These are phyloP conservation scores for Voacanga thouarsii DNA, from an alignment of 257 asterid genomes.

Conservation along the genomic window DNA sequence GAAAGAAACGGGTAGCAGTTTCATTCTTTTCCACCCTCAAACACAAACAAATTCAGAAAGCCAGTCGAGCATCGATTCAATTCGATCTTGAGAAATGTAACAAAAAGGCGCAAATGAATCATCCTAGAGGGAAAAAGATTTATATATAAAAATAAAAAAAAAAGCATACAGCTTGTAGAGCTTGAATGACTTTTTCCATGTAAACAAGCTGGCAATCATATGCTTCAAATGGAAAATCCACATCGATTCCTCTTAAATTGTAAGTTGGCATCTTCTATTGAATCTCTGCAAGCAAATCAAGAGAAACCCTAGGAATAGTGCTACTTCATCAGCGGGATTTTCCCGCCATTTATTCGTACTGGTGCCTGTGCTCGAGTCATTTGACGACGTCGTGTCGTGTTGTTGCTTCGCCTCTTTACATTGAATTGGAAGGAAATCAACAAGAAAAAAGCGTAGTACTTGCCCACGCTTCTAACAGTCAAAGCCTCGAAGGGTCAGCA, in stretches of 20 bases:
- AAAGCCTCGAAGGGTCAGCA: too few species aligned
- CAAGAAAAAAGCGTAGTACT: too few species aligned
- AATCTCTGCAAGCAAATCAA: background rate
- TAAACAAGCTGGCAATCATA: slow-evolving; percentile 91
- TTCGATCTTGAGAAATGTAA: background rate
- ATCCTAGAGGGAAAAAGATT: background rate
- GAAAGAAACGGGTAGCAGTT: background rate
- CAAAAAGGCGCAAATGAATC: background rate
- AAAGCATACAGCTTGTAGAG: slow-evolving; percentile 68
- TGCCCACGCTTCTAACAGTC: too few species aligned
- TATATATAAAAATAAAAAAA: background rate
- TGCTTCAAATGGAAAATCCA: slow-evolving; percentile 95
- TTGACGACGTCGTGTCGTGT: background rate
- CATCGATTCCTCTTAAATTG: slow-evolving; percentile 78
- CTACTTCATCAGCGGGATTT: slow-evolving; percentile 2
- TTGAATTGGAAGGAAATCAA: too few species aligned
- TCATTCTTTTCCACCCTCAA: background rate
- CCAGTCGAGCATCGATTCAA: background rate
- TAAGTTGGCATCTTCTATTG: slow-evolving; percentile 65
- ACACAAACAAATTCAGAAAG: background rate
- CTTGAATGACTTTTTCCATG: slow-evolving; percentile 93
- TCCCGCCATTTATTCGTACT: slow-evolving; percentile 31
- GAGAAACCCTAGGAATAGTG: slow-evolving; percentile 21
- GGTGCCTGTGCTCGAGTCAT: background rate
- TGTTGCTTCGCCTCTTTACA: background rate